These are phyloP conservation scores for Talaromyces proteolyticus DNA, from an alignment of 495 filamentous ascomycete genomes.

Conservation along the genomic window DNA sequence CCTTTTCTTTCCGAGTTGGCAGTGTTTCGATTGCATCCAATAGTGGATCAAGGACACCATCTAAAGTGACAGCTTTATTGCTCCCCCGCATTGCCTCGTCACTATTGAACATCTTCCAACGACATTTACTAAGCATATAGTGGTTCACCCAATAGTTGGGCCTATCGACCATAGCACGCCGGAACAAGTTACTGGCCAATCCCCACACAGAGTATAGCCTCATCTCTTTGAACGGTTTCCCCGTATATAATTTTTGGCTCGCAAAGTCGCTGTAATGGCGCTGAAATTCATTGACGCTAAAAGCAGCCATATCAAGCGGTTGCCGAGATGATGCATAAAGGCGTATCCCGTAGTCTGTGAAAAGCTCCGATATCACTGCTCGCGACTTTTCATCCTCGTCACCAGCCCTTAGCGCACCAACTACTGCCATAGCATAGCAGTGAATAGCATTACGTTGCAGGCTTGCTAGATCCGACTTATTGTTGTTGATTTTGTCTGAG, in stretches of 20 bases:
- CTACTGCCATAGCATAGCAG: slow-evolving; percentile 87
- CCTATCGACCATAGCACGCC: slow-evolving; percentile 63
- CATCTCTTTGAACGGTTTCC: slow-evolving; percentile 66
- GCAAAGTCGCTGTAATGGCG: slow-evolving; percentile 67
- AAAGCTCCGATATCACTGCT: slow-evolving; percentile 73
- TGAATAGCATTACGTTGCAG: slow-evolving; percentile 83
- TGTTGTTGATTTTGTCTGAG: slow-evolving; percentile 93
- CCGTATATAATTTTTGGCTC: slow-evolving; percentile 68
- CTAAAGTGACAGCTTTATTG: slow-evolving; percentile 39
- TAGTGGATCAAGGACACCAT: slow-evolving; percentile 62
- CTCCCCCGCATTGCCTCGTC: slow-evolving; percentile 43
- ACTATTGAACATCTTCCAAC: slow-evolving; percentile 87
- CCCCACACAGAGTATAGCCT: slow-evolving; percentile 75
- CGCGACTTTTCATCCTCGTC: slow-evolving; percentile 56
- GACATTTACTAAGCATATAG: slow-evolving; percentile 89
- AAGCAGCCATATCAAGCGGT: slow-evolving; percentile 85
- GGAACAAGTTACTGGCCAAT: slow-evolving; percentile 75
- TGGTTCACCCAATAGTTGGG: slow-evolving; percentile 82
- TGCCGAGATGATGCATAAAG: slow-evolving; percentile 87
- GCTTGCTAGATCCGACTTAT: slow-evolving; percentile 63
- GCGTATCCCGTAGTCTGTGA: slow-evolving; percentile 82
- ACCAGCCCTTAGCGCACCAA: slow-evolving; percentile 58
- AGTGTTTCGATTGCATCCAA: slow-evolving; percentile 69
- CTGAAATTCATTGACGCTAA: slow-evolving; percentile 66
- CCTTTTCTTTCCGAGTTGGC: slow-evolving; percentile 72